Base-by-base conservation (phyloP, 2,329 filamentous ascomycete species). In the Penicillium palitans region DNA sequence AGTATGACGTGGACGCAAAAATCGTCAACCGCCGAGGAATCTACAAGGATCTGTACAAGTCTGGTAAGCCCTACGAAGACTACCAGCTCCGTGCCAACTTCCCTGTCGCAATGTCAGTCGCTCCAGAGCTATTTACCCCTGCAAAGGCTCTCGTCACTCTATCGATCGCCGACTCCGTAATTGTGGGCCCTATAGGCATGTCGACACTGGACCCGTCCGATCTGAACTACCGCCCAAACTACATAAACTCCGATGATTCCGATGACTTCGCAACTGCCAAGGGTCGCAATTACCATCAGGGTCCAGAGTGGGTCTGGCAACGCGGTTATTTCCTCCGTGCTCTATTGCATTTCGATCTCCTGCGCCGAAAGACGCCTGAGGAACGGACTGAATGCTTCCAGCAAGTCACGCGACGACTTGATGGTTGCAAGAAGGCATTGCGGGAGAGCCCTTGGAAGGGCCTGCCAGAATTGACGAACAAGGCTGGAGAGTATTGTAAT, bases 251-350 rank as follows among this genome's bases (percentile, higher is more conserved):
- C 66, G 93, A 98, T 70, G 95, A 99, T 76, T 93, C 89, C 59
- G 86, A 85, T 13, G 90, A 98, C 74, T 98, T 97, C 70, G 85
- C 90, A 12, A 98, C 93, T 0, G 87, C 90, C 67, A 98, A 98
- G 77, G 95, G 95, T 50, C 84, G 95, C 57, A 99, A 98, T 77
- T 99, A 99, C 78, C 95, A 99, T 75, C 93, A 98, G 75, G 95
- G 95, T 5, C 96, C 95, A 0, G 95, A 99, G 75, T 99, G 95
- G 95, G 79, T 97, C 25, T 99, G 95, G 95, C 96, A 93, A 0
- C 93, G 91, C 1, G 95, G 95, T 5, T 99, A 92, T 80, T 99
- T 96, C 82, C 81, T 97, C 24, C 87, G 96, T 49, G 95, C 95
- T 1, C 80, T 99, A 64, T 83, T 99, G 62, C 90, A 92, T 74